Percentiles rank a stretch among this genome's conserved stretches.
phyloP scores from a whole-genome alignment of 768 basidiomycete species.

The Pleurotus tuoliensis region DNA sequence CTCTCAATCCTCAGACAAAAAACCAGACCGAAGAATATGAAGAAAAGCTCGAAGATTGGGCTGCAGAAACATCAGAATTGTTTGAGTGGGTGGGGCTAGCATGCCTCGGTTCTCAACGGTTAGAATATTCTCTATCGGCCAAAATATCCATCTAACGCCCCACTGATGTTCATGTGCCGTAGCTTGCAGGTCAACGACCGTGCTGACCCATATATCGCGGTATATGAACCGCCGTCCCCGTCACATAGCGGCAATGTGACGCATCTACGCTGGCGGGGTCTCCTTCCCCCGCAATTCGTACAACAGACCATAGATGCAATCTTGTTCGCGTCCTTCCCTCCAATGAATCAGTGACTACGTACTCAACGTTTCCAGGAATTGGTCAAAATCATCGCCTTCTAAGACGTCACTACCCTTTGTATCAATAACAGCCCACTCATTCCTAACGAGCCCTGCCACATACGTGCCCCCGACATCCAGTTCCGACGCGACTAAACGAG shows the following conservation, averaged over 20 bases:
- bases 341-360: neutral
- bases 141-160: neutral
- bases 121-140: constrained; percentile 1
- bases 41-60: constrained; percentile 48
- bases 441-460: constrained; percentile 44
- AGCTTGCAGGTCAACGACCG: constrained; percentile 62
- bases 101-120: constrained; percentile 64
- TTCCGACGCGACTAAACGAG: neutral
- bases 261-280: constrained; percentile 59
- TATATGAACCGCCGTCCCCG: constrained; percentile 54
- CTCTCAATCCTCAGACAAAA: neutral
- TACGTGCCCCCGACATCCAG: constrained; percentile 36
- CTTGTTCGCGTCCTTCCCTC: constrained; percentile 27
- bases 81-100: constrained; percentile 80
- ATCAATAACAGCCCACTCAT: constrained; percentile 39
- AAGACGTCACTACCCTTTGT: constrained; percentile 30
- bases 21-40: constrained; percentile 19
- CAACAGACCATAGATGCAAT: constrained; percentile 45
- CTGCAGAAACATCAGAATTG: constrained; percentile 36
- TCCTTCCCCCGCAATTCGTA: constrained; percentile 50
- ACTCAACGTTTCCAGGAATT: neutral
- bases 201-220: constrained; percentile 64
- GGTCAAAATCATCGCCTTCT: neutral
- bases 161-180: neutral
- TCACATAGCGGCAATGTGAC: constrained; percentile 41